A percentile compares a stretch with the other conserved stretches of the same genome.
phyloP scores from a whole-genome alignment of 1,139 yeast species.

The Saccharomycopsis crataegensis region DNA sequence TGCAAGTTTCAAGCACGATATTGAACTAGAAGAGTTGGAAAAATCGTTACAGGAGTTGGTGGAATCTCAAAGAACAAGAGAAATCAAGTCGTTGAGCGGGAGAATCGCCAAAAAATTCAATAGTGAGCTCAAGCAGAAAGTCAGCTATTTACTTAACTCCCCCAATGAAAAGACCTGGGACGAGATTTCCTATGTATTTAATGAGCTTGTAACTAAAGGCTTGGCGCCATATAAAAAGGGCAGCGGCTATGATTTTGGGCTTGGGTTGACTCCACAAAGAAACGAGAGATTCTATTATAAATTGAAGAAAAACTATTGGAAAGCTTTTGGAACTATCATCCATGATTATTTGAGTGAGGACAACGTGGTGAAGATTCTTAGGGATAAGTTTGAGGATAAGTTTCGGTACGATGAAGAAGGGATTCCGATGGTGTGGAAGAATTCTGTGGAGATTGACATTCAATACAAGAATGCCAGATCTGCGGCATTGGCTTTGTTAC shows the following conservation, averaged over 20 bases:
- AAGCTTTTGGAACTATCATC: slow-evolving; percentile 46
- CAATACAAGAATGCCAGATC: slow-evolving; percentile 55
- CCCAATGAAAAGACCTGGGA: slow-evolving; percentile 61
- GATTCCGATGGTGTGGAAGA: slow-evolving; percentile 76
- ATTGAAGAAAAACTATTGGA: slow-evolving; percentile 59
- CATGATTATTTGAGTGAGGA: slow-evolving; percentile 58
- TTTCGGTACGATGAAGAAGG: slow-evolving; percentile 82
- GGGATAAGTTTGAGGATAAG: slow-evolving; percentile 69
- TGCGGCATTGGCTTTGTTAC: slow-evolving; percentile 48
- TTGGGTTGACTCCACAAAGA: slow-evolving; percentile 45
- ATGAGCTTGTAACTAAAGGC: slow-evolving; percentile 30
- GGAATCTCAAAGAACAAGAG: slow-evolving; percentile 18
- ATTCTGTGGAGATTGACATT: slow-evolving; percentile 62
- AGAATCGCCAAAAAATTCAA: slow-evolving; percentile 20
- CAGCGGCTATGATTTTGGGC: slow-evolving; percentile 46
- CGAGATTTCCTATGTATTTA: slow-evolving; percentile 42
- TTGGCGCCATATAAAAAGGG: slow-evolving; percentile 26
- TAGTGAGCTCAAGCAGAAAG: slow-evolving; percentile 25
- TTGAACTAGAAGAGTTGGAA: slow-evolving; percentile 11
- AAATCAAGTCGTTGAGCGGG: slow-evolving; percentile 14
- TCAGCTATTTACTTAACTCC: slow-evolving; percentile 24
- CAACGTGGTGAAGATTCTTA: slow-evolving; percentile 46
- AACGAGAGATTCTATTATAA: slow-evolving; percentile 36
- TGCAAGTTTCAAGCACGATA: background rate
- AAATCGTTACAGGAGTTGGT: slow-evolving; percentile 21